These are phyloP conservation scores for Cutaneotrichosporon curvatum DNA, from an alignment of 1,284 basidiomycete genomes.

Conservation along the genomic window DNA sequence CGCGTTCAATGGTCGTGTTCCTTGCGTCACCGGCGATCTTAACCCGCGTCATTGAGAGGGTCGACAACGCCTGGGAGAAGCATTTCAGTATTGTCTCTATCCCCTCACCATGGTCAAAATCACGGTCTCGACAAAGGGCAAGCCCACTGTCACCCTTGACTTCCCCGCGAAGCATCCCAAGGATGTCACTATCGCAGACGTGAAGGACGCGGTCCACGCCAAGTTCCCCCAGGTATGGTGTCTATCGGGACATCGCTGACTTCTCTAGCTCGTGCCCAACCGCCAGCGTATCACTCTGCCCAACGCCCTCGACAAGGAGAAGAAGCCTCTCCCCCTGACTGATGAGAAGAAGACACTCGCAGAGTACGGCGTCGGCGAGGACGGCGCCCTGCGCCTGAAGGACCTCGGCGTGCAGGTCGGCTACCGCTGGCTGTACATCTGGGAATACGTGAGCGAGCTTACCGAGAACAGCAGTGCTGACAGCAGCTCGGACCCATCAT, in stretches of 20 bases:
- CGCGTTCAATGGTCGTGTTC: neutral
- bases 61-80: conserved; percentile 44
- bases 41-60: neutral
- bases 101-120: conserved; percentile 36
- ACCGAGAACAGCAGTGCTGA: neutral
- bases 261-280: conserved; percentile 58
- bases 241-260: conserved; percentile 1
- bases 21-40: neutral
- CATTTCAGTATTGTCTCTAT: conserved; percentile 43
- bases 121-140: conserved; percentile 52
- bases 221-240: conserved; percentile 51
- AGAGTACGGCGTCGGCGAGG: conserved; percentile 55
- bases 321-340: conserved; percentile 52
- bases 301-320: conserved; percentile 13
- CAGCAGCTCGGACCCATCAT: conserved; percentile 74
- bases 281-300: conserved; percentile 63
- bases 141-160: conserved; percentile 56
- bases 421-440: conserved; percentile 76
- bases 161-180: conserved; percentile 50
- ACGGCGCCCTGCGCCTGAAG: conserved; percentile 62
- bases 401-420: conserved; percentile 81
- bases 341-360: conserved; percentile 58
- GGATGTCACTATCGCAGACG: conserved; percentile 42
- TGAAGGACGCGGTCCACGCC: conserved; percentile 45
- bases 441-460: conserved; percentile 76